phyloP scores from a whole-genome alignment of 2,329 filamentous ascomycete species.

The Cucurbitaria berberidis region DNA sequence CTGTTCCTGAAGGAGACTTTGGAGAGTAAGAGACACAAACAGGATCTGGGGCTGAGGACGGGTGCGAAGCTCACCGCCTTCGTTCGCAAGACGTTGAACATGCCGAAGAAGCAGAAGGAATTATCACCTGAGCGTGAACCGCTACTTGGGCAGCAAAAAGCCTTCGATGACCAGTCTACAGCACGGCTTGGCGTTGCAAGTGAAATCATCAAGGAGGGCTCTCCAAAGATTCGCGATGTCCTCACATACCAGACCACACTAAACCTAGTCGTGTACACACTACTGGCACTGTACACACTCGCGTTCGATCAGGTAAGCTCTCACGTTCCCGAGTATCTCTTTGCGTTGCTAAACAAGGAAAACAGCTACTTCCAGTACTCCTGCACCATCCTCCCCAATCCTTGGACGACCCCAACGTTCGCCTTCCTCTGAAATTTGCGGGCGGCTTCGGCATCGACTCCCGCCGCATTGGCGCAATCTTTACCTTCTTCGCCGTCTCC shows the following conservation, averaged over 20 bases:
- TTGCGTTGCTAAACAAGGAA: too few species aligned
- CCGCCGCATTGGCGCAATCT: constrained; percentile 80
- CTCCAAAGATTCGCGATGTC: constrained; percentile 63
- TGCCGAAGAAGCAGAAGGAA: constrained; percentile 14
- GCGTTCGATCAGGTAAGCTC: constrained; percentile 73
- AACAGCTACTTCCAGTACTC: constrained; percentile 77
- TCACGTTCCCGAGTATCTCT: background rate
- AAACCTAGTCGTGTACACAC: constrained; percentile 77
- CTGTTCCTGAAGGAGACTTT: constrained; percentile 90
- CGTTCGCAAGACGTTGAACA: constrained; percentile 27
- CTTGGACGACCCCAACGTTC: constrained; percentile 60
- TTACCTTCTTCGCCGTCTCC: constrained; percentile 79
- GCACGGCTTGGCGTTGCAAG: constrained; percentile 1
- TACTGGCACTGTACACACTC: constrained; percentile 81
- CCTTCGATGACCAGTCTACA: constrained; percentile 20
- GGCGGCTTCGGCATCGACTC: constrained; percentile 80
- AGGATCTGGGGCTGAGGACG: constrained; percentile 77
- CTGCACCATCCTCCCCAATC: constrained; percentile 73
- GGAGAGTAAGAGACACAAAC: constrained; percentile 68
- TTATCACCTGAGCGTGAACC: constrained; percentile 35
- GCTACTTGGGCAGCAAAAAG: constrained; percentile 34
- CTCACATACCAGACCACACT: constrained; percentile 76
- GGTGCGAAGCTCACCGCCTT: constrained; percentile 66
- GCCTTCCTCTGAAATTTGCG: constrained; percentile 79
- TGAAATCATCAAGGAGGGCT: constrained; percentile 15